Evolutionary conservation across 768 basidiomycete genomes (phyloP), one percentile per base, ranked within the genome.

Genomic region (Gelatoporia subvermispora): DNA sequence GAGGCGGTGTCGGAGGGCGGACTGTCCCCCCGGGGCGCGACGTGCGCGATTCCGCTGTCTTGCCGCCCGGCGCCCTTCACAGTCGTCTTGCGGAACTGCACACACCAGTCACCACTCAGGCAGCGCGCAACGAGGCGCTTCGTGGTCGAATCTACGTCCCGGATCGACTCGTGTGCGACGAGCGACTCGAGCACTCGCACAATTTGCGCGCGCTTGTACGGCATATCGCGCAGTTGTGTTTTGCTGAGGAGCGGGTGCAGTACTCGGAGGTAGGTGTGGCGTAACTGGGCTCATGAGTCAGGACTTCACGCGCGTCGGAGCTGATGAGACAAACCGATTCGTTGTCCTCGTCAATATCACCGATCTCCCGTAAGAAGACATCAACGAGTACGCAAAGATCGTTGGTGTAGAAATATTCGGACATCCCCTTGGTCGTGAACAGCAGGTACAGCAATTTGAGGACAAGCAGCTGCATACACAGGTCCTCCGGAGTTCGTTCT

Each of bases 361-460:
- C 79, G 42, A 99, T 70, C 64, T 97, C 95, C 35, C 96, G 82
- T n/a, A 99, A 75, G 60, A 99, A 97, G 1, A 99, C 96, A 59
- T 99, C 96, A 11, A 99, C 92, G 13, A 99, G 74, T 3, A 99
- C 96, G 57, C 91, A 81, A 25, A 99, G 74, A 59, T 99, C 96
- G 61, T 99, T 99, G 15, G 93, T 97, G 68, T 96, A 99, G 61
- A 99, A 98, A 65, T 92, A 98, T 64, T 98, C 93, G 4, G 86
- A 84, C 10, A 93, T 93, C 25, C 85, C 91, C 53, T 85, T 84
- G 2, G 91, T 96, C 15, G 93, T 95, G 65, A 97, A 98, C 9
- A 99, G 77, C 7, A 97, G 79, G 63, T 95, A 99, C 2, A 99
- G 77, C 35, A 97, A 77, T 67, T 99, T 99, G 59, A 99, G 74